phyloP scores from a whole-genome alignment of 2,329 filamentous ascomycete species.

The Ophiostoma australiae region DNA sequence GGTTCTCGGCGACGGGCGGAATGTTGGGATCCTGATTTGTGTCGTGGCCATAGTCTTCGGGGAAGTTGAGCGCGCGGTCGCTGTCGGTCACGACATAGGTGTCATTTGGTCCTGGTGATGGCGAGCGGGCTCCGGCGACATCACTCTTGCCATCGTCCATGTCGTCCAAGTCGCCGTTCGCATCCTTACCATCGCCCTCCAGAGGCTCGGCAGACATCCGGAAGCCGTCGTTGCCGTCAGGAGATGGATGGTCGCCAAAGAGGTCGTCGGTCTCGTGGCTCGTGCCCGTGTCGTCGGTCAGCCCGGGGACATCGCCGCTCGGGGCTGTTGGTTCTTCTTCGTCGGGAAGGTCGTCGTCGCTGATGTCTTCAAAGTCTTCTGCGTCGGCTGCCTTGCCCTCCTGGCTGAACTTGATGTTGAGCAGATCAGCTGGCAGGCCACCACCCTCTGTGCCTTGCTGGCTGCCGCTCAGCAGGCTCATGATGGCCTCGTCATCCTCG shows the following conservation, averaged over 20 bases:
- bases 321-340: conserved; percentile 53
- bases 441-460: conserved; percentile 37
- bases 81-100: conserved; percentile 34
- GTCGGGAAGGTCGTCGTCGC: conserved; percentile 86
- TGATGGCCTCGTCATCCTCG: conserved; percentile 47
- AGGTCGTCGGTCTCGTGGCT: conserved; percentile 61
- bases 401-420: conserved; percentile 49
- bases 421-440: conserved; percentile 40
- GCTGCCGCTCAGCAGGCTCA: conserved; percentile 42
- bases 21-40: conserved; percentile 58
- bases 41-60: conserved; percentile 41
- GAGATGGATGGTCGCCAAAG: conserved; percentile 58
- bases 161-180: conserved; percentile 14
- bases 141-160: conserved; percentile 19
- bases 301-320: conserved; percentile 47
- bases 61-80: conserved; percentile 39
- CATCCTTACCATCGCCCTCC: conserved; percentile 32
- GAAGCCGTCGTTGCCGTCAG: conserved; percentile 36
- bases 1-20: conserved; percentile 65
- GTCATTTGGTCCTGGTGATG: conserved; percentile 30
- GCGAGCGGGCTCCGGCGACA: conserved; percentile 35
- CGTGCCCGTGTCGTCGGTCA: conserved; percentile 38
- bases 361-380: conserved; percentile 82
- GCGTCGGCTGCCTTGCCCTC: conserved; percentile 87
- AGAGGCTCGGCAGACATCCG: conserved; percentile 36